phyloP scores from a whole-genome alignment of 2,329 filamentous ascomycete species.

The Beauveria bassiana region DNA sequence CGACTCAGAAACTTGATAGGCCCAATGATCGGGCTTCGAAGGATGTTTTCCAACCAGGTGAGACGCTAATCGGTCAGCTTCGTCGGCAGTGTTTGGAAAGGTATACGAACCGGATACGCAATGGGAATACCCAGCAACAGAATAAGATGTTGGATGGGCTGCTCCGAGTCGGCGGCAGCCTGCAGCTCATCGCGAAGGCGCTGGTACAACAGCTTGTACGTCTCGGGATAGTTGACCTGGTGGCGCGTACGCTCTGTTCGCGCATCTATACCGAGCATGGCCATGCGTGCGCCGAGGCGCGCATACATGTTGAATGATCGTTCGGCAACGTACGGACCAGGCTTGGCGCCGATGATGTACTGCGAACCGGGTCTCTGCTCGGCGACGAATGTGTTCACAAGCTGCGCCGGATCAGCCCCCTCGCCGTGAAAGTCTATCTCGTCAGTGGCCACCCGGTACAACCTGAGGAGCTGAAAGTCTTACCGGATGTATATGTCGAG shows the following conservation, averaged over 20 bases:
- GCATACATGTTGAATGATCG: conserved; percentile 82
- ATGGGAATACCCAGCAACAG: conserved; percentile 82
- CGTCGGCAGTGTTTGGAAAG: neutral
- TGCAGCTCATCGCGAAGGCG: conserved; percentile 66
- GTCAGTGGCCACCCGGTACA: conserved; percentile 19
- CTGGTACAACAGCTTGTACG: conserved; percentile 76
- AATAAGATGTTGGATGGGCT: conserved; percentile 81
- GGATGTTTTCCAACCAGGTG: conserved; percentile 93
- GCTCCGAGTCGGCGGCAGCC: conserved; percentile 56
- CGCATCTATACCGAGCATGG: conserved; percentile 84
- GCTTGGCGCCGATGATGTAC: conserved; percentile 70
- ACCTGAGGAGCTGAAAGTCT: neutral
- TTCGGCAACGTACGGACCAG: conserved; percentile 84
- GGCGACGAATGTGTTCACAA: conserved; percentile 66
- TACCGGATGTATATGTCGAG: conserved; percentile 77
- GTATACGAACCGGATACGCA: conserved; percentile 60
- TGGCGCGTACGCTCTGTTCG: conserved; percentile 89
- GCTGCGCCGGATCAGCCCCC: conserved; percentile 61
- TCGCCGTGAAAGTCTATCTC: conserved; percentile 28
- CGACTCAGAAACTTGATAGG: conserved; percentile 86
- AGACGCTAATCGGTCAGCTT: conserved; percentile 48
- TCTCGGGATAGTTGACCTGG: conserved; percentile 90
- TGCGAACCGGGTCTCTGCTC: conserved; percentile 50
- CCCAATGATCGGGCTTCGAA: conserved; percentile 77
- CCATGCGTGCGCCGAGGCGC: conserved; percentile 72